These are phyloP conservation scores for Trematosphaeria pertusa DNA, from an alignment of 2,329 filamentous ascomycete species.

Conservation along the genomic window DNA sequence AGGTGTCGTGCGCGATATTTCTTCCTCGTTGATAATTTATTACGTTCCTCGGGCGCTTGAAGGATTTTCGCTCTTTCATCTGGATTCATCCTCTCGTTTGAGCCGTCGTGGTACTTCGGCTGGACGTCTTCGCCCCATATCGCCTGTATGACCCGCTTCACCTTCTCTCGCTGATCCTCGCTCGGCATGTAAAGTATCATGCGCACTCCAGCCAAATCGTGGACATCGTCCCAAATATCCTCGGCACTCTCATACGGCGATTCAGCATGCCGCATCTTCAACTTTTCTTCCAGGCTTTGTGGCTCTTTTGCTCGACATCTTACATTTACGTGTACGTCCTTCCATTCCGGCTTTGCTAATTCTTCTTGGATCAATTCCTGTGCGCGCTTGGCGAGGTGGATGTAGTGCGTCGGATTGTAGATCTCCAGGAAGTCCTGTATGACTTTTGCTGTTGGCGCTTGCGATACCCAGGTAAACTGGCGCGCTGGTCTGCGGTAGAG, in stretches of 20 bases:
- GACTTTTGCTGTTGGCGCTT: not conserved
- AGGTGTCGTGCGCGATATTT: slow-evolving; percentile 13
- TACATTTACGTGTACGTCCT: slow-evolving; percentile 8
- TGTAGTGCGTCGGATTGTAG: slow-evolving; percentile 6
- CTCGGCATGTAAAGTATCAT: slow-evolving; percentile 16
- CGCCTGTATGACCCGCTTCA: slow-evolving; percentile 2
- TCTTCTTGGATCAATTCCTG: slow-evolving; percentile 4
- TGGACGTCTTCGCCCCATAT: slow-evolving; percentile 7
- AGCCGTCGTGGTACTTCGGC: slow-evolving; percentile 5
- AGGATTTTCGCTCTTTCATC: slow-evolving; percentile 1
- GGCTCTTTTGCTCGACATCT: slow-evolving; percentile 6
- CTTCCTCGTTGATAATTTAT: not conserved
- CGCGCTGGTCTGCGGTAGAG: not conserved
- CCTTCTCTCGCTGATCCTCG: slow-evolving; percentile 6
- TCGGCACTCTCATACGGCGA: not conserved
- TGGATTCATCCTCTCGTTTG: not conserved
- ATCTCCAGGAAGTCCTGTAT: slow-evolving; percentile 3
- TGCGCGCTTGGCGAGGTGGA: slow-evolving; percentile 4
- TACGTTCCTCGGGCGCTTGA: not conserved
- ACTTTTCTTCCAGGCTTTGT: slow-evolving; percentile 11
- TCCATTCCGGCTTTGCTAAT: slow-evolving; percentile 3
- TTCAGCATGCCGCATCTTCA: slow-evolving; percentile 7
- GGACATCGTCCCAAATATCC: slow-evolving; percentile 11
- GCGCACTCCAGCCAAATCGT: slow-evolving; percentile 18
- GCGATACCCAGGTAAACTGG: slow-evolving; percentile 5